Percentiles rank a stretch among this genome's conserved stretches.
Conservation (phyloP, 2,329 filamentous ascomycete genomes). For the Fusarium floridanum region DNA sequence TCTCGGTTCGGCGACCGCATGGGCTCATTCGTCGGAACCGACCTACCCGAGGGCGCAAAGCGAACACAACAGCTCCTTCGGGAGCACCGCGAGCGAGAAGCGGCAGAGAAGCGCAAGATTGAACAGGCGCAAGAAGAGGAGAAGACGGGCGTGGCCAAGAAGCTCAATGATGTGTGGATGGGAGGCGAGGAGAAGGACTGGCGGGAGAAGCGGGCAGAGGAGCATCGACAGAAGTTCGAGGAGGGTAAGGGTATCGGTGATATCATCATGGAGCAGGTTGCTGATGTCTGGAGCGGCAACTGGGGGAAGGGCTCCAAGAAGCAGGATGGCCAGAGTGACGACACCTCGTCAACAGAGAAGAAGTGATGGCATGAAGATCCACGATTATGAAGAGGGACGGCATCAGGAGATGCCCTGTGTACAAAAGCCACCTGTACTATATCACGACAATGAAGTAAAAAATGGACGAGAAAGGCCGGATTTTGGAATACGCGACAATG, state of each 20-base stretch:
- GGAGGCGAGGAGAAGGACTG: conserved; percentile 68
- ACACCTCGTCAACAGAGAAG: conserved; percentile 26
- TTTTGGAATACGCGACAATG: conserved; percentile 11
- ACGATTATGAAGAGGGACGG: neutral
- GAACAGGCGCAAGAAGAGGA: conserved; percentile 42
- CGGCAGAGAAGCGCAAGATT: conserved; percentile 44
- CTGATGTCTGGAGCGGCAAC: conserved; percentile 63
- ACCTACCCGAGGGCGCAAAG: conserved; percentile 69
- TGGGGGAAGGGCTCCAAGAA: conserved; percentile 49
- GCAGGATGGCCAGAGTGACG: conserved; percentile 43
- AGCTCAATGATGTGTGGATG: conserved; percentile 68
- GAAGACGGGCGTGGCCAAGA: conserved; percentile 49
- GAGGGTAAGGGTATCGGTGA: conserved; percentile 69
- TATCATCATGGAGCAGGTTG: conserved; percentile 68
- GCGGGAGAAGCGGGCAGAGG: conserved; percentile 64
- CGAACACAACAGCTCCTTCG: conserved; percentile 61
- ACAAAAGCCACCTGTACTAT: conserved; percentile 33
- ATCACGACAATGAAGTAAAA: conserved; percentile 14
- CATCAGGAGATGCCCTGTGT: conserved; percentile 15
- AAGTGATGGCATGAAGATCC: conserved; percentile 32
- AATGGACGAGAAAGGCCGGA: neutral
- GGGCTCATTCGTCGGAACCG: conserved; percentile 60
- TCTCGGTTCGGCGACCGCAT: conserved; percentile 60
- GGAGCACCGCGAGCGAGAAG: conserved; percentile 59
- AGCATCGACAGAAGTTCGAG: conserved; percentile 66